Evolutionary conservation across 1,139 yeast genomes (phyloP), one percentile per base, ranked within the genome.

Genomic region (Yamadazyma dendronema): DNA sequence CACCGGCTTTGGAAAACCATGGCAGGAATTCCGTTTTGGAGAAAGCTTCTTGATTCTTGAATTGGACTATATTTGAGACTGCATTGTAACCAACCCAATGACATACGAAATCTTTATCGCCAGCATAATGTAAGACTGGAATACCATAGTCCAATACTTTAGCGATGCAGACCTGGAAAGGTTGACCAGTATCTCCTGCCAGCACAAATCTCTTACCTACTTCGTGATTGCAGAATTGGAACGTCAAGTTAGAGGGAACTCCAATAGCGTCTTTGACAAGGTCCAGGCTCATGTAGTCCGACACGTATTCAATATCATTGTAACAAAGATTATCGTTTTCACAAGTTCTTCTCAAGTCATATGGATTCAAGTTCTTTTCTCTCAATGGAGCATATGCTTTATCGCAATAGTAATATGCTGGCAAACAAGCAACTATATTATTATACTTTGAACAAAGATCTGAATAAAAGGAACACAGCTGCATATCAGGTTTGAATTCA

Each of bases 311-410:
- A 59, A 79, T 59, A 31, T 75, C 82, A 19, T 67, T 67, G 59
- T 84, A 84, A 56, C 92, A 84, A 38, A 71, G 58, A 12, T 64
- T 71, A 21, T 67, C 63, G 3, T 67, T 70, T 28, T 66, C 74
- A 57, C 89, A 83, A 23, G 64, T 65, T 33, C 65, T 65, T 56
- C 90, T 72, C 43, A 84, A 78, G 54, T 84, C 94, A 54, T 84
- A 84, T 23, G 74, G 76, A 55, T 84, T 84, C 53, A 78, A 66
- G 3, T 86, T 85, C 2, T 86, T 80, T 29, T 72, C 66, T 28
- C 56, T 61, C 50, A 74, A 79, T 9, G 85, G 83, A 2, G 63
- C 70, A 58, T 71, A 57, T 53, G 77, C 67, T 38, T 62, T 27
- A 19, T 47, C 47, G 43, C 66, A 61, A 55, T 74, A 77, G 13